A percentile compares a stretch with the other conserved stretches of the same genome.
Conservation (phyloP, 2,329 filamentous ascomycete genomes). For the Fusarium protoensiforme region DNA sequence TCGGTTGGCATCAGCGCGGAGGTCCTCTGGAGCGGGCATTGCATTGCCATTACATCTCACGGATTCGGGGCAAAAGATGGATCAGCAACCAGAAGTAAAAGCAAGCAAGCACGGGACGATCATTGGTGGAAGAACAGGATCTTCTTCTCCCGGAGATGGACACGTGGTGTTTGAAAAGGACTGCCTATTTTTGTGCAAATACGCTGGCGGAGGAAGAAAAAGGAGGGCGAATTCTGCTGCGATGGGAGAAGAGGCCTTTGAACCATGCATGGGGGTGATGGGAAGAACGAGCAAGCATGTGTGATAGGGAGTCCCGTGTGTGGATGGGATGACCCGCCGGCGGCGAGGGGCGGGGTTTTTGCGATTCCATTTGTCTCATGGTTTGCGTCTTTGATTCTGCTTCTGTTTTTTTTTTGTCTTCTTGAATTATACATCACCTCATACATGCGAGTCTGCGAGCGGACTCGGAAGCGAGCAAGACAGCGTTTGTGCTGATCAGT, state of each 20-base stretch:
- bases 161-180: constrained; percentile 19
- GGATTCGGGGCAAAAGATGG: constrained; percentile 48
- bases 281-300: constrained; percentile 13
- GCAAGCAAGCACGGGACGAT: constrained; percentile 29
- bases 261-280: constrained; percentile 16
- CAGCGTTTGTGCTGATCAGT: constrained; percentile 46
- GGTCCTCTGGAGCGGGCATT: constrained; percentile 42
- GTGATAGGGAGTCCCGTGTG: constrained; percentile 26
- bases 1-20: constrained; percentile 26
- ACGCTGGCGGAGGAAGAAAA: constrained; percentile 26
- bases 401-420: constrained; percentile 42
- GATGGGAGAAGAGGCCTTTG: constrained; percentile 5
- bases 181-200: constrained; percentile 19
- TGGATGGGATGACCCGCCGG: constrained; percentile 28
- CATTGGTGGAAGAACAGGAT: constrained; percentile 33
- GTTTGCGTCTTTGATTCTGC: constrained; percentile 40
- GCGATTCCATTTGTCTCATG: constrained; percentile 46
- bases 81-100: constrained; percentile 38
- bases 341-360: constrained; percentile 31
- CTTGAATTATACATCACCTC: constrained; percentile 49
- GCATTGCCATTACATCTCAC: constrained; percentile 46
- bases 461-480: constrained; percentile 44
- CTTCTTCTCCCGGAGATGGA: constrained; percentile 36
- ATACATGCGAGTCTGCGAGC: constrained; percentile 49
- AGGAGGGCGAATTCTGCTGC: not conserved